These are phyloP conservation scores for Triticum urartu DNA, from an alignment of 176 grass and related monocot genomes.

Conservation along the genomic window DNA sequence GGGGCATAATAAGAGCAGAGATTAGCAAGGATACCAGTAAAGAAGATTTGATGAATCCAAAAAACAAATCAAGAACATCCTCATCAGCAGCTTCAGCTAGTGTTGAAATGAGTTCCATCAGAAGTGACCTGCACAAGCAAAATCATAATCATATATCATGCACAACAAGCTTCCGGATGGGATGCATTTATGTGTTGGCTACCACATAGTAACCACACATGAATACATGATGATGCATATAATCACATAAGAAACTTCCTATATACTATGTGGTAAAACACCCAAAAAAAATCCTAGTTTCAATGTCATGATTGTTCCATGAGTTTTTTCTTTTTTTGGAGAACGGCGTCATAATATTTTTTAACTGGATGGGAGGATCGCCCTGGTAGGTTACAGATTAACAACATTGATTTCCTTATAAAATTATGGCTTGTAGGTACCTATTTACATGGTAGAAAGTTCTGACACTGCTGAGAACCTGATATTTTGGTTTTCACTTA, in stretches of 20 bases:
- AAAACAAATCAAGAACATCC: constrained; percentile 71
- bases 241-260: constrained; percentile 7
- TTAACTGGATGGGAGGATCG: background rate
- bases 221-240: constrained; percentile 6
- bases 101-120: constrained; percentile 67
- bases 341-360: background rate
- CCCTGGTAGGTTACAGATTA: background rate
- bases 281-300: background rate
- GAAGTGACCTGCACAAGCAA: constrained; percentile 49
- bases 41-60: constrained; percentile 77
- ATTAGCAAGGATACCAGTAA: constrained; percentile 63
- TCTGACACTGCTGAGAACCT: background rate
- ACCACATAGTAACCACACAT: constrained; percentile 27
- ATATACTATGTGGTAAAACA: background rate
- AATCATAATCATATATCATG: constrained; percentile 20
- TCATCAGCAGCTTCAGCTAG: constrained; percentile 59
- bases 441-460: background rate
- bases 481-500: background rate
- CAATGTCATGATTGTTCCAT: background rate
- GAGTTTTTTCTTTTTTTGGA: background rate
- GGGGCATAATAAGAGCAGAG: constrained; percentile 9
- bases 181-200: background rate
- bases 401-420: background rate
- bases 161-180: background rate
- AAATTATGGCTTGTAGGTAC: background rate